Conservation (phyloP, 2,329 filamentous ascomycete genomes). For the Claviceps digitariae region DNA sequence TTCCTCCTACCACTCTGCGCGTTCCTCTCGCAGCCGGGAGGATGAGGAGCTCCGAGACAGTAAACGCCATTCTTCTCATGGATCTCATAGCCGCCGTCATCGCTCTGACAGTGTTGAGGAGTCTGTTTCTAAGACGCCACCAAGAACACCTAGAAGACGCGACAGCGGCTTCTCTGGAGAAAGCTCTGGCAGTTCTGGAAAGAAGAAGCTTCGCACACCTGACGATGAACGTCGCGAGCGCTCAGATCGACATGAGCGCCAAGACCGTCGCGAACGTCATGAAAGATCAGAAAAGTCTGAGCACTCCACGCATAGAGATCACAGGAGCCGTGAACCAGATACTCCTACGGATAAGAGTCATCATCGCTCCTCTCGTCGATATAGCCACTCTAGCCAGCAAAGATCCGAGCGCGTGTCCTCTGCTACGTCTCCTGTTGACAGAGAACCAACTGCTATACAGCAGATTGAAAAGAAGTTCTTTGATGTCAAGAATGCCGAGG, state of each 20-base stretch:
- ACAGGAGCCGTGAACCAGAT: constrained; percentile 22
- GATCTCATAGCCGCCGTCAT: constrained; percentile 19
- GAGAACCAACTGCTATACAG: constrained; percentile 9
- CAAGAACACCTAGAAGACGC: constrained; percentile 27
- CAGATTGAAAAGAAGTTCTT: constrained; percentile 28
- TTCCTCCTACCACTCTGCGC: constrained; percentile 19
- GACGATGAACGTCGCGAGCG: constrained; percentile 23
- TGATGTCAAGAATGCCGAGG: constrained; percentile 25
- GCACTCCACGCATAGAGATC: constrained; percentile 8
- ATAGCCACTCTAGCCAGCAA: constrained; percentile 24
- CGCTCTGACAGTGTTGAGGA: constrained; percentile 25
- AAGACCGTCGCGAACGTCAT: constrained; percentile 12
- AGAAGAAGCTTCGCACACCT: constrained; percentile 24
- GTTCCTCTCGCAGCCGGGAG: constrained; percentile 17
- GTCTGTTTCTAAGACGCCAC: constrained; percentile 19
- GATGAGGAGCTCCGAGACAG: constrained; percentile 19
- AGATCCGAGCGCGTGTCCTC: constrained; percentile 16
- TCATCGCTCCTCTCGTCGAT: constrained; percentile 28
- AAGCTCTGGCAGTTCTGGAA: constrained; percentile 21
- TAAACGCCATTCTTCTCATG: constrained; percentile 14
- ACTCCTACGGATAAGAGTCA: constrained; percentile 14
- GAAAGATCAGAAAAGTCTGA: constrained; percentile 6
- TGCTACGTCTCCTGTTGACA: constrained; percentile 14
- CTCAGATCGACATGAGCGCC: constrained; percentile 6
- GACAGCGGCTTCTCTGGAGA: constrained; percentile 34